Percentiles rank a stretch among this genome's conserved stretches.
Evolutionary conservation across 192 early-diverging fungal genomes (phyloP).

Genomic region (Backusella circina): DNA sequence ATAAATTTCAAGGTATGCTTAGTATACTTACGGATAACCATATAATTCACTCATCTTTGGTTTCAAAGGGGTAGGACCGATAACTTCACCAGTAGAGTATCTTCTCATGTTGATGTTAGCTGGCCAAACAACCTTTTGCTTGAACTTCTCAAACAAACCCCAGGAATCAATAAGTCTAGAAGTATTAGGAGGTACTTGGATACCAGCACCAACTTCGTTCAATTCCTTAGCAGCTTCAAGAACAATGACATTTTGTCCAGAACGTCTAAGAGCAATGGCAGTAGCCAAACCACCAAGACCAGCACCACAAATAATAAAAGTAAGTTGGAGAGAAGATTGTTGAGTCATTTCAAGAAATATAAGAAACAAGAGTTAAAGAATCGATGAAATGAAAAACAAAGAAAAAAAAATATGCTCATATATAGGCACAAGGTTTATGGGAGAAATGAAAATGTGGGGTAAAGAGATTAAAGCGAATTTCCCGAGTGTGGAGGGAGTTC

Average conservation of each 20-base stretch:
- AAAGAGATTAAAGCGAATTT: background rate
- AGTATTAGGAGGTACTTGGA: conserved; percentile 18
- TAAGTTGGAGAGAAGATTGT: background rate
- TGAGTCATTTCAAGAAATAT: conserved; percentile 9
- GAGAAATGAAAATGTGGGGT: background rate
- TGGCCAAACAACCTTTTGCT: conserved; percentile 11
- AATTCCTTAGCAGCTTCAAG: conserved; percentile 14
- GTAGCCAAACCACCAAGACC: conserved; percentile 14
- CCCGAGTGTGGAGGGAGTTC: background rate
- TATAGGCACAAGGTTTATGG: background rate
- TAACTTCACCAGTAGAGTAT: conserved; percentile 17
- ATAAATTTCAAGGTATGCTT: background rate
- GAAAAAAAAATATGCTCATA: background rate
- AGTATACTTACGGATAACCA: conserved; percentile 14
- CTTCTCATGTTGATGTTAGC: conserved; percentile 12
- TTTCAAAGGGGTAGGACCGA: conserved; percentile 8
- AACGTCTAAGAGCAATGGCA: conserved; percentile 12
- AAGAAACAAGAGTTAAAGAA: background rate
- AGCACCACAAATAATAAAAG: conserved; percentile 12
- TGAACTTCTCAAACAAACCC: conserved; percentile 6
- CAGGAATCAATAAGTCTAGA: conserved; percentile 12
- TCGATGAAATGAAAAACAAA: background rate
- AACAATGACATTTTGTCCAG: conserved; percentile 14
- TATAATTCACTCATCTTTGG: conserved; percentile 12
- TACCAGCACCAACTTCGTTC: conserved; percentile 17